A percentile compares a stretch with the other conserved stretches of the same genome.
Conservation (phyloP, 768 basidiomycete genomes). For the Dioszegia hungarica region DNA sequence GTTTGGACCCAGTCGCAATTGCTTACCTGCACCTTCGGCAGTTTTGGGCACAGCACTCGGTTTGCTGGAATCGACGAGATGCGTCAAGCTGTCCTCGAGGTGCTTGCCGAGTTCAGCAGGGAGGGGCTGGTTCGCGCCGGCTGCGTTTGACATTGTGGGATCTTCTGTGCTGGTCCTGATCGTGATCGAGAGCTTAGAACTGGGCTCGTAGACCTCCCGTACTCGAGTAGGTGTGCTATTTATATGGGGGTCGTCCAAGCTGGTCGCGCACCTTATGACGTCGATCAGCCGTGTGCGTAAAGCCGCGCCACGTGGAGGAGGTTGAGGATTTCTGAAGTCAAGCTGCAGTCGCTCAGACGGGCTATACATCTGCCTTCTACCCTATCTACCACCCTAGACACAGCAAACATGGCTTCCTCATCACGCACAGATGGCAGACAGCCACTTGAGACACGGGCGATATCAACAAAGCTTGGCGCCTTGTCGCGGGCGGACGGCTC, state of each 20-base stretch:
- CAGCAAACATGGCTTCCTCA: slow-evolving; percentile 4
- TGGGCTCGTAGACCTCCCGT: too few relatives aligned
- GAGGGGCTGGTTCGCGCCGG: slow-evolving; percentile 18
- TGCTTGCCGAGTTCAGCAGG: slow-evolving; percentile 32
- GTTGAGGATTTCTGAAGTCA: too few relatives aligned
- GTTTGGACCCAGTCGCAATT: slow-evolving; percentile 11
- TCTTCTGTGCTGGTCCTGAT: too few relatives aligned
- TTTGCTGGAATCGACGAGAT: slow-evolving; percentile 27
- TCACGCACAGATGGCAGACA: slow-evolving; percentile 34
- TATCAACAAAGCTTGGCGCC: slow-evolving; percentile 37
- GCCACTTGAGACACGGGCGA: slow-evolving; percentile 30
- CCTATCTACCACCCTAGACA: too few relatives aligned
- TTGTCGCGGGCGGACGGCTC: slow-evolving; percentile 51
- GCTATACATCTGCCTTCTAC: too few relatives aligned
- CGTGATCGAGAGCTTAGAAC: background rate
- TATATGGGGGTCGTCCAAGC: too few relatives aligned
- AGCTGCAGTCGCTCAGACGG: too few relatives aligned
- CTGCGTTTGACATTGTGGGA: slow-evolving; percentile 12
- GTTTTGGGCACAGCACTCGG: slow-evolving; percentile 1
- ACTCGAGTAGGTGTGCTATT: too few relatives aligned
- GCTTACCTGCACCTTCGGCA: slow-evolving; percentile 14
- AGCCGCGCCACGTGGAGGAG: too few relatives aligned
- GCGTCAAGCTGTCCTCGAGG: slow-evolving; percentile 34
- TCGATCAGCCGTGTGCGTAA: too few relatives aligned
- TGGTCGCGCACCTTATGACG: too few relatives aligned